Conservation (phyloP, 176 grass and related monocot species). For the Oryza officinalis region DNA sequence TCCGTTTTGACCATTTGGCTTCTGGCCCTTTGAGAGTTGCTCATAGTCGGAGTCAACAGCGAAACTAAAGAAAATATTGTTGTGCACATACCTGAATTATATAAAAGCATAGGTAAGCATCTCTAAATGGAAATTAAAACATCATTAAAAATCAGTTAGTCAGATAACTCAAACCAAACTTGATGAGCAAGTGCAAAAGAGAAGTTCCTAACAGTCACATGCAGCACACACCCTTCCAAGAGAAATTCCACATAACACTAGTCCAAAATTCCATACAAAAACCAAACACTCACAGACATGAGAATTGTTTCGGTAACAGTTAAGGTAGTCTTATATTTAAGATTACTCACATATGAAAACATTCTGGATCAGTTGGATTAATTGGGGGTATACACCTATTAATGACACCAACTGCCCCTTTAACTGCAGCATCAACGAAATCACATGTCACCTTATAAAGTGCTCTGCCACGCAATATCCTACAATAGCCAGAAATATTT, state of each 20-base stretch:
- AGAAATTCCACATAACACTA: neutral
- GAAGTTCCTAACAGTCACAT: neutral
- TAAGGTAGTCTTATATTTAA: neutral
- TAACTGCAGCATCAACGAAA: conserved; percentile 96
- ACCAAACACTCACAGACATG: neutral
- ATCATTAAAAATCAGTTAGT: neutral
- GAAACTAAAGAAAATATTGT: conserved; percentile 99
- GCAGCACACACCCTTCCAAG: neutral
- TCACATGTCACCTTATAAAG: conserved; percentile 99
- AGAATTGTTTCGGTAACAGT: neutral
- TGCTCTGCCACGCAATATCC: conserved; percentile 94
- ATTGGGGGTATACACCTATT: conserved; percentile 97
- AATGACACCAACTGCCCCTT: conserved; percentile 97
- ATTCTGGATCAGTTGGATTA: conserved; percentile 99
- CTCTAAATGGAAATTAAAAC: conserved; percentile 3
- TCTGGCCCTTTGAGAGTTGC: conserved; percentile 66
- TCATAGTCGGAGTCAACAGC: conserved; percentile 86
- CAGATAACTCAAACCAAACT: conserved; percentile 11
- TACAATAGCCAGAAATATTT: conserved; percentile 46
- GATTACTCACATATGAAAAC: conserved; percentile 97
- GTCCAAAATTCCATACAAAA: neutral
- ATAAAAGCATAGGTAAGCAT: conserved; percentile 35
- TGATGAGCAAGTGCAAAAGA: neutral
- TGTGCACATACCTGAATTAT: conserved; percentile 91
- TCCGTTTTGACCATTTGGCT: conserved; percentile 42